Percentiles rank a stretch among this genome's conserved stretches.
Evolutionary conservation across 768 basidiomycete species (phyloP).

Genomic region (Leccinum incarnatum): DNA sequence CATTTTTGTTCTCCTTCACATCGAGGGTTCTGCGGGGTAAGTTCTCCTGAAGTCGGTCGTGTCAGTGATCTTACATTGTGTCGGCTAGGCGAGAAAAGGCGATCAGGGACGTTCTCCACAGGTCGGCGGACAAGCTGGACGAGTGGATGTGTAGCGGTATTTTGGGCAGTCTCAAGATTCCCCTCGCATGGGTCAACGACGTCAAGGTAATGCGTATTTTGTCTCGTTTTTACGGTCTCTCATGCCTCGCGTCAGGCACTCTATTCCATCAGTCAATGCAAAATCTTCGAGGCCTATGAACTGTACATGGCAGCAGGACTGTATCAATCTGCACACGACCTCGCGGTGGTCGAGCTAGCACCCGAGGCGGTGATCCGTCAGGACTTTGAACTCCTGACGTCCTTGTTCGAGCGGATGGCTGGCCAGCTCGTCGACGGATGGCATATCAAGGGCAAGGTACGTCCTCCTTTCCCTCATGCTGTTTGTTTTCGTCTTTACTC

Average conservation of each 20-base stretch:
- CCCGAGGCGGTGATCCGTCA: conserved; percentile 76
- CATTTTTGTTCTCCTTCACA: conserved; percentile 83
- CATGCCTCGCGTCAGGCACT: conserved; percentile 51
- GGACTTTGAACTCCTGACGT: conserved; percentile 55
- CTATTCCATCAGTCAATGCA: conserved; percentile 55
- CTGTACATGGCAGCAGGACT: conserved; percentile 68
- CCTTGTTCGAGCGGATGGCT: conserved; percentile 67
- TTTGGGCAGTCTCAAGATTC: conserved; percentile 75
- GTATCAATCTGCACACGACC: conserved; percentile 72
- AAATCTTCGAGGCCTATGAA: conserved; percentile 73
- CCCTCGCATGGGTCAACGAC: conserved; percentile 84
- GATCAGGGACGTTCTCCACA: conserved; percentile 74
- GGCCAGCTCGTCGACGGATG: conserved; percentile 18
- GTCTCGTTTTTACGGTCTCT: not conserved
- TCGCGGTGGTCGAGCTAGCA: conserved; percentile 83
- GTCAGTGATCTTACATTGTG: conserved; percentile 6
- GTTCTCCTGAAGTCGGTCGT: conserved; percentile 24
- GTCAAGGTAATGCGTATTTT: conserved; percentile 57
- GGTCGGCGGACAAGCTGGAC: conserved; percentile 63
- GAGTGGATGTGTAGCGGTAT: conserved; percentile 73
- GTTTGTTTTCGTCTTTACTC: not conserved
- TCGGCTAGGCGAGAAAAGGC: conserved; percentile 72
- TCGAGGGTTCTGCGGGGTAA: conserved; percentile 79
- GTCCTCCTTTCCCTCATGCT: too few species aligned
- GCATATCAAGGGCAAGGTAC: too few species aligned